Base-by-base conservation (phyloP, 148 eudicot species). In the Rhododendron molle region DNA sequence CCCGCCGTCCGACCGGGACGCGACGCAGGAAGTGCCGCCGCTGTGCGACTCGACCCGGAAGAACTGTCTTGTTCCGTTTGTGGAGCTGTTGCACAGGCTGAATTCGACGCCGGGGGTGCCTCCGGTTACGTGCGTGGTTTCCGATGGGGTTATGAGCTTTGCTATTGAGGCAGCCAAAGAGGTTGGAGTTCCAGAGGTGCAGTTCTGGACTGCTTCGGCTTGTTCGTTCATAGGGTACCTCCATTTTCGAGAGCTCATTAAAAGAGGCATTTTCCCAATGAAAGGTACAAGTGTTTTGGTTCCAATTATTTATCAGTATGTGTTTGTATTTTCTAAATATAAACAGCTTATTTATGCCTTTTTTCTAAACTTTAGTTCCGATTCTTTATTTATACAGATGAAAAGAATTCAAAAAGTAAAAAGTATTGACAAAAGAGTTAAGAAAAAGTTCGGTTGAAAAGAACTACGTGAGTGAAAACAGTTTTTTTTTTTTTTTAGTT, bases 161-260 rank as follows among this genome's bases (percentile, higher is more conserved):
- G 78, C 12, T 12, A 74, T 74, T 7, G 46, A 74, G 38, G 78
- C 78, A 18, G 78, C 47, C 44, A 36, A 74, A 74, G n/a, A 74
- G 44, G 1, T 36, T 4, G 46, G 46, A 2, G 44, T 74, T 38
- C 47, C 78, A 38, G 47, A 74, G 78, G 47, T 74, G 16, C 78
- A 74, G n/a, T 74, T 74, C 3, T 74, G 78, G 78, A 74, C 78
- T 34, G 47, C 78, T 34, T 74, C 78, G 26, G 78, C 78, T 18
- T 74, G 78, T 74, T 16, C 46, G 3, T 38, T 74, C 46, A 74
- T 74, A 47, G 78, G 46, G 46, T 74, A 74, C 78, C 46, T 74
- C 11, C 46, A 74, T 16, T 74, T 20, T 38, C 78, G 23, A 34
- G 46, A 74, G 38, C 78, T 74, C 23, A 7, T 74, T 38, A 16